Evolutionary conservation across 352 stramenopile species (phyloP).

Genomic region (Phytophthora crassamura): DNA sequence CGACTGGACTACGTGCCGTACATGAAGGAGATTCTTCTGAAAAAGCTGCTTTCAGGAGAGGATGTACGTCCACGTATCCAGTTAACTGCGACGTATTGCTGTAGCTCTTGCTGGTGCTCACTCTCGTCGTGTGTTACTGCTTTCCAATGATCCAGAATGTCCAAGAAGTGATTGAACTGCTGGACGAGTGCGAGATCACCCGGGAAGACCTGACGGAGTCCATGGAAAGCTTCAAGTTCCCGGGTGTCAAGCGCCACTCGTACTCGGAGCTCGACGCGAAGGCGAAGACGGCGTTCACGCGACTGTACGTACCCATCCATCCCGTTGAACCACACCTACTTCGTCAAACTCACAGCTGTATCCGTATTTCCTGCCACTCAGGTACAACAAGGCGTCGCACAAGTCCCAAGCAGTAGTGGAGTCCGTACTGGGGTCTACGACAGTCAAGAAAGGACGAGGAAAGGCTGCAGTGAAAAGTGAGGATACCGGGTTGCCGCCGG

Average conservation of each 20-base stretch:
- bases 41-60: slow-evolving; percentile 75
- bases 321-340: background rate
- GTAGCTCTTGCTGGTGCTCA: background rate
- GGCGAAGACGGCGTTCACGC: slow-evolving; percentile 95
- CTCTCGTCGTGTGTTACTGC: background rate
- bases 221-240: slow-evolving; percentile 92
- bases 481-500: slow-evolving; percentile 54
- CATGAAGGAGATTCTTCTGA: slow-evolving; percentile 91
- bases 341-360: slow-evolving; percentile 3
- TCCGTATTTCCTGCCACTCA: slow-evolving; percentile 13
- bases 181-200: slow-evolving; percentile 97
- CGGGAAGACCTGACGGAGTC: slow-evolving; percentile 98
- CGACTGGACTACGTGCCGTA: slow-evolving; percentile 89
- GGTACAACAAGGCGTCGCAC: slow-evolving; percentile 94
- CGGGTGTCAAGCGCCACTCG: slow-evolving; percentile 75
- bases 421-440: slow-evolving; percentile 68
- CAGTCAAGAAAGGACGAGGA: slow-evolving; percentile 76
- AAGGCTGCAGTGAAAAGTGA: slow-evolving; percentile 53
- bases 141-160: slow-evolving; percentile 57
- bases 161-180: slow-evolving; percentile 92
- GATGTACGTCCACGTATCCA: slow-evolving; percentile 69
- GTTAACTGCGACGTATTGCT: background rate
- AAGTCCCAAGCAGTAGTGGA: slow-evolving; percentile 95
- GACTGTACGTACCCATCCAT: slow-evolving; percentile 51
- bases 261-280: slow-evolving; percentile 87